Conservation (phyloP, 2,329 filamentous ascomycete genomes). For the Fusarium decemcellulare region DNA sequence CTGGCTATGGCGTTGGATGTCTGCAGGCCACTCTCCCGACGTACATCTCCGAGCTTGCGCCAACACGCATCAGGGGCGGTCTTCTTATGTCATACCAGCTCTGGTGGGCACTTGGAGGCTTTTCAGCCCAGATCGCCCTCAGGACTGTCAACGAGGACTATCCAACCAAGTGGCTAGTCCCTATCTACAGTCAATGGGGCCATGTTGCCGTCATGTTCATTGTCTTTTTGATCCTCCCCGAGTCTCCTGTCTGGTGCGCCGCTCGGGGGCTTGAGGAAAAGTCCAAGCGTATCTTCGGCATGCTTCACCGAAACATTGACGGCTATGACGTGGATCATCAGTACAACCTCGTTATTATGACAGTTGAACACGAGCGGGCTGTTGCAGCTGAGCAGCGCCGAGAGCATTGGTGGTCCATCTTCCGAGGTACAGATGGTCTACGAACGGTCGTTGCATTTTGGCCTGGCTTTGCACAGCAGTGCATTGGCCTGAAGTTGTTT, state of each 20-base stretch:
- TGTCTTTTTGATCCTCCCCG: slow-evolving; percentile 55
- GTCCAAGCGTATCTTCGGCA: slow-evolving; percentile 35
- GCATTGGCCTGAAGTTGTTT: slow-evolving; percentile 4
- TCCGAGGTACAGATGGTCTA: slow-evolving; percentile 46
- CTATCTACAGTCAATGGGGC: slow-evolving; percentile 61
- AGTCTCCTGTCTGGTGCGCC: slow-evolving; percentile 55
- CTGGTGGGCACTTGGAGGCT: slow-evolving; percentile 59
- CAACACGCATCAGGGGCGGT: slow-evolving; percentile 52
- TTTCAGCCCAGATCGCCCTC: slow-evolving; percentile 58
- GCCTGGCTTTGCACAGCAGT: slow-evolving; percentile 38
- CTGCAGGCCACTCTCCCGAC: slow-evolving; percentile 46
- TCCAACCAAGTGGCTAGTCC: slow-evolving; percentile 47
- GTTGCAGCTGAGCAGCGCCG: slow-evolving; percentile 34
- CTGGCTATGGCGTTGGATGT: slow-evolving; percentile 57
- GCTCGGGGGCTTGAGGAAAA: slow-evolving; percentile 37
- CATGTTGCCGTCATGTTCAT: slow-evolving; percentile 56
- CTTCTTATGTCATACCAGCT: slow-evolving; percentile 56
- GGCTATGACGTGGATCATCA: slow-evolving; percentile 45
- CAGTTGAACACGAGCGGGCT: slow-evolving; percentile 40
- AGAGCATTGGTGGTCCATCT: slow-evolving; percentile 46
- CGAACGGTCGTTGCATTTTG: slow-evolving; percentile 48
- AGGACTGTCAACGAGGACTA: slow-evolving; percentile 49
- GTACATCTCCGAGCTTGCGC: neutral
- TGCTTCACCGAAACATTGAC: slow-evolving; percentile 30
- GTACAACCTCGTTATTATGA: slow-evolving; percentile 11